Evolutionary conservation across 306 rosid genomes (phyloP).

Genomic region (Citrullus colocynthis): DNA sequence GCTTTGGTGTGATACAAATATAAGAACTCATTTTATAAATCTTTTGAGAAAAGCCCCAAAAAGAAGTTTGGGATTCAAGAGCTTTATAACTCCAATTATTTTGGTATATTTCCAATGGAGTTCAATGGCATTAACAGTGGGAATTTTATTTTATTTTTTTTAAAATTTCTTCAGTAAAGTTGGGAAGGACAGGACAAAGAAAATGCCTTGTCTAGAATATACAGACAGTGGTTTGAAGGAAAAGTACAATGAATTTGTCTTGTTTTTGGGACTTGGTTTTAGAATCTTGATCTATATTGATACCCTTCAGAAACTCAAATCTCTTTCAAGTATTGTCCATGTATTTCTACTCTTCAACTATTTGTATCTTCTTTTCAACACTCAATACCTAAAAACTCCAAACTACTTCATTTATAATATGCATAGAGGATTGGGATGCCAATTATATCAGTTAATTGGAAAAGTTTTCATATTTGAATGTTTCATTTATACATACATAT

Average conservation of each 20-base stretch:
- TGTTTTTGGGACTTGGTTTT: not conserved
- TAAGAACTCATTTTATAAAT: conserved; percentile 31
- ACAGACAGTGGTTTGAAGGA: not conserved
- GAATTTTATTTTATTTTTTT: not conserved
- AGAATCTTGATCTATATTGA: not conserved
- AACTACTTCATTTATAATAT: too few species aligned
- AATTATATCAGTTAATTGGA: too few species aligned
- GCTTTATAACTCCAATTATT: not conserved
- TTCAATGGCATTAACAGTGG: not conserved
- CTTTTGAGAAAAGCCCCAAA: not conserved
- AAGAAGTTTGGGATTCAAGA: not conserved
- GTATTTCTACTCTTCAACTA: not conserved
- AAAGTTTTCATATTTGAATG: too few species aligned
- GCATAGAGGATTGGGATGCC: too few species aligned
- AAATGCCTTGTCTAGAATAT: conserved; percentile 3
- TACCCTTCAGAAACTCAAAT: not conserved
- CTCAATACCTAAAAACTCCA: not conserved
- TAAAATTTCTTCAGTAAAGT: not conserved
- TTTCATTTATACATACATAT: too few species aligned
- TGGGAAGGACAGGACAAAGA: not conserved
- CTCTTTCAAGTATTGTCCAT: not conserved
- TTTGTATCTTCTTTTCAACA: not conserved
- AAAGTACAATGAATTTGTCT: not conserved
- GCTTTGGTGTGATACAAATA: conserved; percentile 24
- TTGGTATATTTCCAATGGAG: not conserved